phyloP scores from a whole-genome alignment of 1,284 basidiomycete species.

The Lignosus rhinocerotis region DNA sequence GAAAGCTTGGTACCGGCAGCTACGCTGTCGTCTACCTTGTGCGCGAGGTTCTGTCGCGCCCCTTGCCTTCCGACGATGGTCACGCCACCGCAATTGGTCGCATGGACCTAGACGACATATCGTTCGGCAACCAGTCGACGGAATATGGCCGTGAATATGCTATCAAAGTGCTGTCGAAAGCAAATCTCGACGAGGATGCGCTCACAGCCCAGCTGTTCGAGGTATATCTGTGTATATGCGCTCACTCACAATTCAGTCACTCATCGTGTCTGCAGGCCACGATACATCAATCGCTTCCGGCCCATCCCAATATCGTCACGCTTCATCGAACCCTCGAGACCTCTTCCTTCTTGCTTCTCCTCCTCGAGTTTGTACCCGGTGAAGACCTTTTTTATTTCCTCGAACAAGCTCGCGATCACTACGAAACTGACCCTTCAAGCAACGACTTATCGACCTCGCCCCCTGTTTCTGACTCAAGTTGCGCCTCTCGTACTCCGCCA shows the following conservation, averaged over 20 bases:
- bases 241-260: neutral
- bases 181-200: constrained; percentile 85
- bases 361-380: constrained; percentile 93
- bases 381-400: constrained; percentile 98
- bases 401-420: constrained; percentile 88
- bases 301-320: constrained; percentile 94
- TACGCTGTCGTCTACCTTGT: constrained; percentile 96
- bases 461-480: constrained; percentile 27
- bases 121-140: constrained; percentile 38
- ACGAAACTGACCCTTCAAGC: constrained; percentile 58
- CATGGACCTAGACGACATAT: constrained; percentile 58
- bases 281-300: constrained; percentile 91
- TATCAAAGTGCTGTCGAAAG: constrained; percentile 94
- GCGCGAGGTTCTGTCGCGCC: constrained; percentile 75
- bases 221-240: constrained; percentile 43
- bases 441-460: constrained; percentile 37
- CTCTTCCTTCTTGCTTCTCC: constrained; percentile 74
- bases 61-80: constrained; percentile 48
- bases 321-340: constrained; percentile 90
- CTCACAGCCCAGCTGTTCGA: constrained; percentile 88
- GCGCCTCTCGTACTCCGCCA: constrained; percentile 76
- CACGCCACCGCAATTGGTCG: constrained; percentile 58
- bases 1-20: constrained; percentile 83
- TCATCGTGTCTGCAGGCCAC: constrained; percentile 59
- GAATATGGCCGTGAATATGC: constrained; percentile 88